Conservation (phyloP, 345 rosid species). For the Garcia nutans region DNA sequence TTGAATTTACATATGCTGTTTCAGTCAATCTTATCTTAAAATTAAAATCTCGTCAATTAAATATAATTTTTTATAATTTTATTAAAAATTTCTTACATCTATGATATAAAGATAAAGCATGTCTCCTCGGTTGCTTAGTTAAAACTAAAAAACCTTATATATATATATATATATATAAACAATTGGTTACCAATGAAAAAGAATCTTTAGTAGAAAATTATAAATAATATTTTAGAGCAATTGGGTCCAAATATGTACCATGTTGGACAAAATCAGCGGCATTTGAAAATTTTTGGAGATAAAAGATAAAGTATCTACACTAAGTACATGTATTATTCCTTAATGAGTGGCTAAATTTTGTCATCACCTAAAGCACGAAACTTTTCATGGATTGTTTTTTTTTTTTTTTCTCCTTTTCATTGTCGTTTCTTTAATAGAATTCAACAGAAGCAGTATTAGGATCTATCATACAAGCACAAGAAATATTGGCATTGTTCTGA, state of each 20-base stretch:
- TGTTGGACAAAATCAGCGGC: conserved; percentile 18
- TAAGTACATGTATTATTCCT: conserved; percentile 28
- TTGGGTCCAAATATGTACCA: conserved; percentile 9
- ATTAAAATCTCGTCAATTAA: too few relatives aligned
- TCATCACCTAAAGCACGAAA: conserved; percentile 5
- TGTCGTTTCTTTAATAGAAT: not conserved
- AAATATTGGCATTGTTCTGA: too few relatives aligned
- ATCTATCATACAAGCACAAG: too few relatives aligned
- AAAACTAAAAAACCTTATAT: not conserved
- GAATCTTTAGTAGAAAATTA: not conserved
- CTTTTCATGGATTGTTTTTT: not conserved
- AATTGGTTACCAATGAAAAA: not conserved
- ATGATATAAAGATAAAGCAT: too few relatives aligned
- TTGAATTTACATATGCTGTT: too few relatives aligned
- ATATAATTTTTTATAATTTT: too few relatives aligned
- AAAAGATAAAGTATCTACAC: conserved; percentile 9
- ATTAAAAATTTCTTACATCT: too few relatives aligned
- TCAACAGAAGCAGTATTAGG: too few relatives aligned
- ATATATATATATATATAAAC: too few relatives aligned
- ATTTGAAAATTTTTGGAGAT: conserved; percentile 9
- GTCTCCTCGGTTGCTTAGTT: conserved; percentile 7
- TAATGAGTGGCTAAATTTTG: conserved; percentile 33
- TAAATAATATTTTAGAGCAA: not conserved
- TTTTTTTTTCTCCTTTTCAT: not conserved
- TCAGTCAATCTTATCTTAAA: too few relatives aligned